A percentile compares a stretch with the other conserved stretches of the same genome.
Evolutionary conservation across 2,329 filamentous ascomycete genomes (phyloP).

Genomic region (Leptographium radiaticola): DNA sequence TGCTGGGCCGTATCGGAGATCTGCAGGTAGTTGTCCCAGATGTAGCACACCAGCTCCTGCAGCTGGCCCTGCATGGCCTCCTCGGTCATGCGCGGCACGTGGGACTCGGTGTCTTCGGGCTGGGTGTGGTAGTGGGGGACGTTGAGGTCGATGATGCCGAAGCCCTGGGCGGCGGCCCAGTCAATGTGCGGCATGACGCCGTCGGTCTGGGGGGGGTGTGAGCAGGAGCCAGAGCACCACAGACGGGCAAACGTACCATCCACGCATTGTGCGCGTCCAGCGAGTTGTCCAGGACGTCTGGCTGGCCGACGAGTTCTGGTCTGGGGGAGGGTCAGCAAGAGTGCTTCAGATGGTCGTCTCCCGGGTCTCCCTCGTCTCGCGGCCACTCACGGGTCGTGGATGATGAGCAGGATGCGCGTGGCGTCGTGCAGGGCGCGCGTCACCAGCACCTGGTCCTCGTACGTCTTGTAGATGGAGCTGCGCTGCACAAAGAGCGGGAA

Average conservation of each 20-base stretch:
- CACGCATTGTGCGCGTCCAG: constrained; percentile 77
- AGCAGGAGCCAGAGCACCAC: neutral
- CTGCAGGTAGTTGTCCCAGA: constrained; percentile 97
- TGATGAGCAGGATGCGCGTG: constrained; percentile 64
- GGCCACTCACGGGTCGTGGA: constrained; percentile 73
- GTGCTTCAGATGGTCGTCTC: too few relatives aligned
- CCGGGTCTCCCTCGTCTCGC: too few relatives aligned
- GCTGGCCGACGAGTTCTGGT: constrained; percentile 56
- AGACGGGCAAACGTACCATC: constrained; percentile 48
- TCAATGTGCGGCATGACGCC: constrained; percentile 67
- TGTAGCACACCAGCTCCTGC: constrained; percentile 65
- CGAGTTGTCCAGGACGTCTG: constrained; percentile 56
- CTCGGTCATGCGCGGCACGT: constrained; percentile 30
- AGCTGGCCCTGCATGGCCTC: constrained; percentile 42
- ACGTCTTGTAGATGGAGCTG: constrained; percentile 58
- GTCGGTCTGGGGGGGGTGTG: constrained; percentile 50
- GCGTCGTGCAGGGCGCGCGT: constrained; percentile 56
- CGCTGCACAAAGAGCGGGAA: constrained; percentile 68
- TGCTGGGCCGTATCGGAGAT: constrained; percentile 56
- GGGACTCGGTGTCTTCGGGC: constrained; percentile 40
- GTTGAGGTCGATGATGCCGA: constrained; percentile 84
- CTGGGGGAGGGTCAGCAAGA: constrained; percentile 25
- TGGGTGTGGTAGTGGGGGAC: constrained; percentile 65
- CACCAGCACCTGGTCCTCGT: constrained; percentile 75
- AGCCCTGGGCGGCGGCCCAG: constrained; percentile 66